These are phyloP conservation scores for Digitaria exilis DNA, from an alignment of 202 grass and related monocot species.

Conservation along the genomic window DNA sequence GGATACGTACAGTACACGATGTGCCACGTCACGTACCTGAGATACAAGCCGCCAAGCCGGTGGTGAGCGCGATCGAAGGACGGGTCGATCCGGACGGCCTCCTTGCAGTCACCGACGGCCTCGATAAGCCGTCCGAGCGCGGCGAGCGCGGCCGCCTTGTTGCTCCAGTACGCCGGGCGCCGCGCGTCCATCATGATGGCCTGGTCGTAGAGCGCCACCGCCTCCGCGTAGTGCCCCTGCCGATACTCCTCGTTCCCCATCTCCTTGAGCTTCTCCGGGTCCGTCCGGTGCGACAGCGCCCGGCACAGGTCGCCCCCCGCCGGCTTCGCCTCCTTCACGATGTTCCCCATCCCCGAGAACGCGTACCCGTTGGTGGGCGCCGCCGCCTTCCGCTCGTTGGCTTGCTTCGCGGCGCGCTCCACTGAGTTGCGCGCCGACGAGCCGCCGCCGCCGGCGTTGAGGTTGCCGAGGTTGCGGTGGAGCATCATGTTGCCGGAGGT, in stretches of 20 bases:
- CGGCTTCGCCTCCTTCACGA: conserved; percentile 41
- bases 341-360: conserved; percentile 52
- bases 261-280: conserved; percentile 95
- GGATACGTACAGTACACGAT: too few relatives aligned
- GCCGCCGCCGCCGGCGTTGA: conserved; percentile 45
- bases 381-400: conserved; percentile 45
- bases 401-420: conserved; percentile 38
- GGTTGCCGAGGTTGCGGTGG: conserved; percentile 87
- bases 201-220: conserved; percentile 83
- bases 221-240: conserved; percentile 76
- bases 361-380: conserved; percentile 40
- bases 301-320: conserved; percentile 45
- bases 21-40: conserved; percentile 86
- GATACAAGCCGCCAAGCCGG: conserved; percentile 72
- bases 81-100: conserved; percentile 78
- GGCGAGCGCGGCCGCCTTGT: conserved; percentile 84
- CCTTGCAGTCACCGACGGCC: conserved; percentile 78
- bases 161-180: conserved; percentile 81
- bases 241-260: conserved; percentile 93
- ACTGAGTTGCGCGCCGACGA: conserved; percentile 33
- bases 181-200: conserved; percentile 76
- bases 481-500: conserved; percentile 97
- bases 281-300: conserved; percentile 61
- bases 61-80: conserved; percentile 72
- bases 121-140: conserved; percentile 75